Conservation (phyloP, 1,139 yeast genomes). For the Saccharomyces hybrid region DNA sequence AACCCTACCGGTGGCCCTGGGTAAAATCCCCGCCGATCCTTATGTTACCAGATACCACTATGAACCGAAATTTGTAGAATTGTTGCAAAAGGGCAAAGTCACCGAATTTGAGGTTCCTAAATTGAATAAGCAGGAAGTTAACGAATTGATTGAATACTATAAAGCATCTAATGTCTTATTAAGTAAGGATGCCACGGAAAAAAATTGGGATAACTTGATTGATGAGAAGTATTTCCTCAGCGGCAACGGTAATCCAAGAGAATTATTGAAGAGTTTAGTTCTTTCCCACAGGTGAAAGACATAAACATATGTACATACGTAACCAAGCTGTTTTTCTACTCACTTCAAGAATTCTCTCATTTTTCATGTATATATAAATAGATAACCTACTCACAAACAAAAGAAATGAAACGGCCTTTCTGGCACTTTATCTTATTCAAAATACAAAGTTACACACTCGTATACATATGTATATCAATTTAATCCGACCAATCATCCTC, state of each 20-base stretch:
- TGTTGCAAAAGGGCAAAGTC: constrained; percentile 43
- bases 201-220: constrained; percentile 34
- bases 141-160: constrained; percentile 47
- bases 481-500: constrained; percentile 33
- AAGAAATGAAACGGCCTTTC: neutral
- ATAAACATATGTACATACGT: neutral
- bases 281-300: constrained; percentile 16
- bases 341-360: neutral
- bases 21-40: constrained; percentile 47
- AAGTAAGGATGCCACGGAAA: constrained; percentile 37
- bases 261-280: constrained; percentile 46
- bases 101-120: constrained; percentile 43
- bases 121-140: constrained; percentile 49
- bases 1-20: constrained; percentile 59
- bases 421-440: neutral
- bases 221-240: constrained; percentile 52
- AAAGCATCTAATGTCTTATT: constrained; percentile 47
- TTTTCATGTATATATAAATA: constrained; percentile 1
- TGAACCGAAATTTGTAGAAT: constrained; percentile 48
- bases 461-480: neutral
- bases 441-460: neutral
- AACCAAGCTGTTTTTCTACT: neutral
- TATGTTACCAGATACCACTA: constrained; percentile 46
- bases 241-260: constrained; percentile 78
- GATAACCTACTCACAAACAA: neutral